phyloP scores from a whole-genome alignment of 768 basidiomycete genomes.

The Psilocybe cyanescens region DNA sequence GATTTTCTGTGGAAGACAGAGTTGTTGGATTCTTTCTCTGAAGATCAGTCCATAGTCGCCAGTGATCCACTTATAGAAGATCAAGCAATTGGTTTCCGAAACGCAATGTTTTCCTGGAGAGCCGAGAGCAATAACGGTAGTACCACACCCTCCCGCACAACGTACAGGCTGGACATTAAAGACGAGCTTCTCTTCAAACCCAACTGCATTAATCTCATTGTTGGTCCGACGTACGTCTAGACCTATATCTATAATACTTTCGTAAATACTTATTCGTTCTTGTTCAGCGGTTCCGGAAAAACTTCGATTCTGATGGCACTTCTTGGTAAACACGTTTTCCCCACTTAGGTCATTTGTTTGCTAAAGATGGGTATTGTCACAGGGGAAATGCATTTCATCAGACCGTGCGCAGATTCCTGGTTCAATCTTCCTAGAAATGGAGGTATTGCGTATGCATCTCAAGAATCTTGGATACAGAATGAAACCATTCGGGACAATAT shows the following conservation, averaged over 20 bases:
- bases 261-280: not conserved
- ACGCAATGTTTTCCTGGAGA: constrained; percentile 60
- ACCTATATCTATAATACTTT: not conserved
- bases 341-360: not conserved
- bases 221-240: constrained; percentile 52
- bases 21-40: constrained; percentile 43
- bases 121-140: constrained; percentile 29
- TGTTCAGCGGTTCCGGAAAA: constrained; percentile 50
- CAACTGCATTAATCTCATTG: constrained; percentile 55
- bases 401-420: constrained; percentile 56
- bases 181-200: constrained; percentile 60
- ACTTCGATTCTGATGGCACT: constrained; percentile 65
- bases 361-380: not conserved
- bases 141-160: constrained; percentile 42
- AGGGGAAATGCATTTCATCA: constrained; percentile 72
- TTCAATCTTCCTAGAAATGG: constrained; percentile 68
- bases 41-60: constrained; percentile 20
- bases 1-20: constrained; percentile 51
- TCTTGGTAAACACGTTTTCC: constrained; percentile 32
- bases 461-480: constrained; percentile 87
- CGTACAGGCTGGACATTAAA: constrained; percentile 52
- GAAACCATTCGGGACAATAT: constrained; percentile 85
- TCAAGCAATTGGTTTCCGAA: constrained; percentile 50
- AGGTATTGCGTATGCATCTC: constrained; percentile 80
- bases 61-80: not conserved